These are phyloP conservation scores for Nakaseomyces glabratus DNA, from an alignment of 1,139 yeast genomes.

Conservation along the genomic window DNA sequence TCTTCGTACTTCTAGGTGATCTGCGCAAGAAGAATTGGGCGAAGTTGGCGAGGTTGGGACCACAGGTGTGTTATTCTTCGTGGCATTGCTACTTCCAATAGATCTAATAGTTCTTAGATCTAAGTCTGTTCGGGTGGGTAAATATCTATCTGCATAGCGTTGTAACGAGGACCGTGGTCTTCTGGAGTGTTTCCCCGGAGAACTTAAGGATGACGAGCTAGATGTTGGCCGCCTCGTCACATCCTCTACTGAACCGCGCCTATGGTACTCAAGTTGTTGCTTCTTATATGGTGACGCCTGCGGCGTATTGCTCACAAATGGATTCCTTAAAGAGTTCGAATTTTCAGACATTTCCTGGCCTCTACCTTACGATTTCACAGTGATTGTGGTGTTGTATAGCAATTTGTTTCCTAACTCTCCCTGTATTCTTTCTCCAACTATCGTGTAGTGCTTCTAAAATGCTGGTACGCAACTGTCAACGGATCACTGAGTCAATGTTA, in stretches of 20 bases:
- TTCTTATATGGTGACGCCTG: constrained; percentile 25
- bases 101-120: constrained; percentile 79
- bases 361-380: too few relatives aligned
- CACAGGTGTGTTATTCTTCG: constrained; percentile 13
- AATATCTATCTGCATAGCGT: constrained; percentile 67
- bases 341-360: too few relatives aligned
- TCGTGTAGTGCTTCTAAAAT: too few relatives aligned
- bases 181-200: constrained; percentile 28
- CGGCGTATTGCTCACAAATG: constrained; percentile 29
- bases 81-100: constrained; percentile 40
- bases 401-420: too few relatives aligned
- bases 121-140: constrained; percentile 78
- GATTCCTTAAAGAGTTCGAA: constrained; percentile 20
- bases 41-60: constrained; percentile 13
- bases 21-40: constrained; percentile 34
- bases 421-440: too few relatives aligned
- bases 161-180: constrained; percentile 13
- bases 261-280: neutral
- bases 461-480: too few relatives aligned
- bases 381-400: too few relatives aligned
- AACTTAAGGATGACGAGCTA: constrained; percentile 20
- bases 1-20: constrained; percentile 57
- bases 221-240: constrained; percentile 7
- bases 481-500: too few relatives aligned
- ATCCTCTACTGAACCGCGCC: neutral